Evolutionary conservation across 1,139 yeast species (phyloP), one percentile per base, ranked within the genome.

Genomic region (Nakaseomyces bracarensis): DNA sequence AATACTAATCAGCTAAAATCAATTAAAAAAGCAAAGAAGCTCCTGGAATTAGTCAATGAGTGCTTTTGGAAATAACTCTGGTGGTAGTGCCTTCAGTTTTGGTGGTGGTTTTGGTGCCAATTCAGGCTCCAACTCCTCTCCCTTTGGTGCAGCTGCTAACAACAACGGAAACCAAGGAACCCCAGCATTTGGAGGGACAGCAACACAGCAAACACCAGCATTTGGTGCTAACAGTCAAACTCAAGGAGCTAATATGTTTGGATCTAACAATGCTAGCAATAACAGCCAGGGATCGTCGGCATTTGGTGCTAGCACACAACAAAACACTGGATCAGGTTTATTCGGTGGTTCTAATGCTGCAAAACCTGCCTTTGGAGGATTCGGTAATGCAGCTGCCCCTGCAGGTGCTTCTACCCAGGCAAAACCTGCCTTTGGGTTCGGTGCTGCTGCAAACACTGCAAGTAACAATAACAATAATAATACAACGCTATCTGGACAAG

Each of bases 391-490:
- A 6, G n/a, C 28, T 14, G 14, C 30, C 2, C 11, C 18, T 27
- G 13, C 5, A 25, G n/a, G 5, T 6, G 18, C 30, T 4, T 7
- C 30, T 4, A 13, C 30, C 14, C 30, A 27, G 14, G 18, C 30
- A 7, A 27, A 27, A 27, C 30, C 30, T 27, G 18, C 30, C 11
- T 27, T 27, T 14, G 30, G 30, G 10, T 27, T 27, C 14, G 18
- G 30, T 27, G 30, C 30, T 14, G 18, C 16, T 13, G 18, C 26
- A 22, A 22, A 8, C 26, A 8, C 15, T 18, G 22, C 23, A 4
- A 30, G 7, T 30, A 20, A 18, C 13, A 18, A 4, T 15, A 13
- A 8, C 7, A 29, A 55, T 16, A 58, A 58, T 37, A 51, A 48
- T 29, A 37, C 56, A 23, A n/a, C n/a, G n/a, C n/a, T n/a, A 22